Evolutionary conservation across 2,329 filamentous ascomycete species (phyloP).

Genomic region (Fusarium longipes): DNA sequence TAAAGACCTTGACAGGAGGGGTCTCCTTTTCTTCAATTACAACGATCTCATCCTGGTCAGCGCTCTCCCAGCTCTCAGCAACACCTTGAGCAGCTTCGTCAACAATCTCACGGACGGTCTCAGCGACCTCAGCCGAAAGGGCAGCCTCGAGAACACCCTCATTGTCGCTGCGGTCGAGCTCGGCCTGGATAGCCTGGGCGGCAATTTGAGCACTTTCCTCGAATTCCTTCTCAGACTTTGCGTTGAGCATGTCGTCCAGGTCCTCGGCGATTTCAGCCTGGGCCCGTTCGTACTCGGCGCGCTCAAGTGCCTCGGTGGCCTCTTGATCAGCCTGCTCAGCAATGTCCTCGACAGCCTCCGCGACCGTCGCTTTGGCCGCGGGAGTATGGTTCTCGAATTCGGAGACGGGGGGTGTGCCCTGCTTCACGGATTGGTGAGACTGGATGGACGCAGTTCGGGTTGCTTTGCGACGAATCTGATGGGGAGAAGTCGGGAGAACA

Average conservation of each 20-base stretch:
- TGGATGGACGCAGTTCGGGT: slow-evolving; percentile 52
- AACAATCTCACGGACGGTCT: slow-evolving; percentile 54
- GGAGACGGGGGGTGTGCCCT: slow-evolving; percentile 47
- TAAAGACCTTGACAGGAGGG: slow-evolving; percentile 81
- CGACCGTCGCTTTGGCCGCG: slow-evolving; percentile 74
- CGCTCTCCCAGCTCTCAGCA: slow-evolving; percentile 93
- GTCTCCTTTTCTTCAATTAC: slow-evolving; percentile 74
- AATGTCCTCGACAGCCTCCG: slow-evolving; percentile 75
- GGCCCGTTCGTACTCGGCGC: slow-evolving; percentile 62
- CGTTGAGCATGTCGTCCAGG: slow-evolving; percentile 61
- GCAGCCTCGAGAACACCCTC: slow-evolving; percentile 64
- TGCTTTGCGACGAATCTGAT: slow-evolving; percentile 54
- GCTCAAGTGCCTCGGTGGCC: slow-evolving; percentile 73
- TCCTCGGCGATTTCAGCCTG: slow-evolving; percentile 60
- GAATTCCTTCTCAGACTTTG: slow-evolving; percentile 65
- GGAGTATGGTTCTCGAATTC: slow-evolving; percentile 48
- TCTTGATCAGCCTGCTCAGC: slow-evolving; percentile 64
- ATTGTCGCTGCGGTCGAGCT: slow-evolving; percentile 66
- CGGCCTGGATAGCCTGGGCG: slow-evolving; percentile 62
- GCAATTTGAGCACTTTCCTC: slow-evolving; percentile 60
- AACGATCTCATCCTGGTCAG: slow-evolving; percentile 75
- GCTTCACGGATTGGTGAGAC: slow-evolving; percentile 45
- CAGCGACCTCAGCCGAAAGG: slow-evolving; percentile 53
- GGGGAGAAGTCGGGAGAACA: slow-evolving; percentile 57
- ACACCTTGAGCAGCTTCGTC: slow-evolving; percentile 65